Conservation (phyloP, 225 moss, liverwort and hornwort species). For the Anthoceros angustus region DNA sequence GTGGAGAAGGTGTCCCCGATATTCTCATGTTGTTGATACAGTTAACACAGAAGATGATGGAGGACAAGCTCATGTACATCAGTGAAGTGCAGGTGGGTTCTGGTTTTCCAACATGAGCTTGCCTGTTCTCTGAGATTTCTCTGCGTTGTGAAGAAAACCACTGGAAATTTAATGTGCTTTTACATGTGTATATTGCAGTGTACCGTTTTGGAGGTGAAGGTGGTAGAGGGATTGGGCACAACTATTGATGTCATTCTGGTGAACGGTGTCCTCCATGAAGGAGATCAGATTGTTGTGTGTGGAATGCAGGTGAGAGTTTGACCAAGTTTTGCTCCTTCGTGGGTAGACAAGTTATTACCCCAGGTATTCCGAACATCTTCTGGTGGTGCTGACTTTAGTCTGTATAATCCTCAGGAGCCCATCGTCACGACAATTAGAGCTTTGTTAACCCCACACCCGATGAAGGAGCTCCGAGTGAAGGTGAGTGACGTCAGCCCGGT, state of each 20-base stretch:
- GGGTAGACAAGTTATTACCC: neutral
- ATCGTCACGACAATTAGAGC: conserved; percentile 82
- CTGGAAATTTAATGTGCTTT: neutral
- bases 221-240: conserved; percentile 92
- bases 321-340: conserved; percentile 1
- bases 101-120: neutral
- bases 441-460: conserved; percentile 91
- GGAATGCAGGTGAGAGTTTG: conserved; percentile 73
- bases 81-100: conserved; percentile 82
- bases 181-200: conserved; percentile 27
- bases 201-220: conserved; percentile 92
- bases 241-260: conserved; percentile 97
- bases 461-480: conserved; percentile 99
- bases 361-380: neutral
- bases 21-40: conserved; percentile 94
- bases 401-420: conserved; percentile 39
- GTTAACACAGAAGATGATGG: conserved; percentile 98
- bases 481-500: conserved; percentile 13
- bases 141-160: neutral
- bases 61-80: conserved; percentile 96
- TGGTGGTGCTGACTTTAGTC: neutral
- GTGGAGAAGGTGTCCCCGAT: conserved; percentile 97
- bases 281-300: conserved; percentile 94
- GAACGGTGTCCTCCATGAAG: conserved; percentile 93
- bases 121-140: neutral